Conservation (phyloP, 2,329 filamentous ascomycete genomes). For the Teratosphaeria gauchensis region DNA sequence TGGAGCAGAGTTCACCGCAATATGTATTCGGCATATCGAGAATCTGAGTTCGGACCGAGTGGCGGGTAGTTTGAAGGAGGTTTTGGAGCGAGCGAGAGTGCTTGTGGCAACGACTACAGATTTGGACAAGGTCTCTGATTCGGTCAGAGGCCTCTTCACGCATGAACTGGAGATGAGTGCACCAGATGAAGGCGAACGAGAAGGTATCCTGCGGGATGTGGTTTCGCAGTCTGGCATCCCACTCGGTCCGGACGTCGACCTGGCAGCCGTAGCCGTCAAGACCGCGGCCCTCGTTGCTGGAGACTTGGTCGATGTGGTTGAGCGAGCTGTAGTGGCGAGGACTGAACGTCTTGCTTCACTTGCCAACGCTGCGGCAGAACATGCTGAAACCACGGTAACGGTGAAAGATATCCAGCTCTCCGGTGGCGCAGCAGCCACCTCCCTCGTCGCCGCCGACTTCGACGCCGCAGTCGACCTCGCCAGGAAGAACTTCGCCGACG, state of each 20-base stretch:
- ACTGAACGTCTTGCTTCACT: constrained; percentile 65
- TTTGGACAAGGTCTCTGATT: constrained; percentile 86
- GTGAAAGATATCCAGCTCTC: constrained; percentile 79
- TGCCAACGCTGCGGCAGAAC: constrained; percentile 39
- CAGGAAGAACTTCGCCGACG: constrained; percentile 94
- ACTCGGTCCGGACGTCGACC: constrained; percentile 74
- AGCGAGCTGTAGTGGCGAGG: constrained; percentile 73
- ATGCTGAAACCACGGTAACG: constrained; percentile 31
- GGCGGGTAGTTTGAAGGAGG: constrained; percentile 71
- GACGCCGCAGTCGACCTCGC: constrained; percentile 90
- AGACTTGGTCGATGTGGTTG: constrained; percentile 87
- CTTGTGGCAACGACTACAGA: constrained; percentile 91
- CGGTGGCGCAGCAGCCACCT: constrained; percentile 68
- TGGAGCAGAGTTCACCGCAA: constrained; percentile 68
- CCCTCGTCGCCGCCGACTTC: constrained; percentile 74
- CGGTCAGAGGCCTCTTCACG: constrained; percentile 81
- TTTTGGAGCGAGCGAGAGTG: constrained; percentile 69
- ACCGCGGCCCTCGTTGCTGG: constrained; percentile 88
- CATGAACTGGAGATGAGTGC: constrained; percentile 92
- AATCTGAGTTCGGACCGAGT: constrained; percentile 87
- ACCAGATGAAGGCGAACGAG: constrained; percentile 84
- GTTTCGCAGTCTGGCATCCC: constrained; percentile 65
- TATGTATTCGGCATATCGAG: constrained; percentile 85
- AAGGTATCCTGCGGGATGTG: constrained; percentile 72
- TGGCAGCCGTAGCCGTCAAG: constrained; percentile 80